Evolutionary conservation across 1,284 basidiomycete genomes (phyloP), one percentile per base, ranked within the genome.

Genomic region (Sphagnurus paluster): DNA sequence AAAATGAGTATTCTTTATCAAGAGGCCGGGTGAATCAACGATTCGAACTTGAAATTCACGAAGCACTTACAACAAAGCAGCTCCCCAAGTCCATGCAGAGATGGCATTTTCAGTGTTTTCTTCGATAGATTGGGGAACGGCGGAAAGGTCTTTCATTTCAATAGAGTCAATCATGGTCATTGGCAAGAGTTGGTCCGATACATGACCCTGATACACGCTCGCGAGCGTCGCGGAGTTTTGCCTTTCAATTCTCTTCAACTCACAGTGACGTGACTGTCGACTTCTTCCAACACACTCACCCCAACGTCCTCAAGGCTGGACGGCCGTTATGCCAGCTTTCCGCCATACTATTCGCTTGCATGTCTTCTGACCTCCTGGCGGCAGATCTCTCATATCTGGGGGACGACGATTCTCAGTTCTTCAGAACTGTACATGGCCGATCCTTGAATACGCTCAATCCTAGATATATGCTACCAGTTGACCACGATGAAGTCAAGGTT

Each of bases 401-500:
- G 45, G 65, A 76, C 25, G 71, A 80, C 57, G 71, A 73, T 56
- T 69, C 72, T 30, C 61, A 69, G 29, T 82, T 66, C 63, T 84
- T 82, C 53, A 71, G 69, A 42, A 55, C 63, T 5, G 52, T 73
- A 14, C 66, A 79, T 59, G 75, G 71, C 25, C 71, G 80, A 37
- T 67, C 60, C 36, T 69, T 80, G 59, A 80, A 75, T 54, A 66
- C 64, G 17, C 61, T 82, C 56, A 82, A 76, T 50, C 55, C 57
- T 17, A 65, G 67, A 5, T 85, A 84, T 56, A 67, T 80, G 62
- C 74, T 85, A 44, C 82, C 82, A 19, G 77, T 74, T 2, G 82
- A 84, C 61, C 64, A 72, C 19, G 81, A 83, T 34, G 82, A 84
- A 67, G 67, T 79, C 54, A 73, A 76, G 60, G 82, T 82, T 34